phyloP scores from a whole-genome alignment of 1,284 basidiomycete species.

The Ganoderma multipileum region DNA sequence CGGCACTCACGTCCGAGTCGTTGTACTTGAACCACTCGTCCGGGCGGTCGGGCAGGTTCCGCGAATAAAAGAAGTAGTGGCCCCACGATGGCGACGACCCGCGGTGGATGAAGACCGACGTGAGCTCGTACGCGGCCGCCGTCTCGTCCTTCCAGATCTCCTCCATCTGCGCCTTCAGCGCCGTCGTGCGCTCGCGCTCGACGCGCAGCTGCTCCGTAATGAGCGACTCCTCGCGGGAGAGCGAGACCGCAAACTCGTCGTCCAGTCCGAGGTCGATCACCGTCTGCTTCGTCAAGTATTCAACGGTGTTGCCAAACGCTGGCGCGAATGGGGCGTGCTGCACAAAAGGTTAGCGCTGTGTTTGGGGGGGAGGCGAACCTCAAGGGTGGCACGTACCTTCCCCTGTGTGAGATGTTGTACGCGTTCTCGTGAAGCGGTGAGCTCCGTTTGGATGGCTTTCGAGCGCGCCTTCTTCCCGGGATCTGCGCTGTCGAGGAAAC shows the following conservation, averaged over 20 bases:
- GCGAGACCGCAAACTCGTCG: slow-evolving; percentile 54
- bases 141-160: slow-evolving; percentile 77
- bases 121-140: slow-evolving; percentile 86
- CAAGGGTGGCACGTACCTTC: slow-evolving; percentile 53
- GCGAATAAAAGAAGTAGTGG: slow-evolving; percentile 90
- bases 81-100: slow-evolving; percentile 85
- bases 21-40: slow-evolving; percentile 97
- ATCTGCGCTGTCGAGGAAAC: slow-evolving; percentile 85
- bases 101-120: slow-evolving; percentile 96
- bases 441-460: slow-evolving; percentile 71
- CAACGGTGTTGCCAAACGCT: slow-evolving; percentile 58
- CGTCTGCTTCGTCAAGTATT: slow-evolving; percentile 60
- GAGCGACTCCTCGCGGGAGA: slow-evolving; percentile 59
- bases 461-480: slow-evolving; percentile 73
- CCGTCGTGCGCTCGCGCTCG: slow-evolving; percentile 60
- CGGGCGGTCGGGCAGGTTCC: slow-evolving; percentile 76
- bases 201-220: slow-evolving; percentile 68
- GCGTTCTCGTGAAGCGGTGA: slow-evolving; percentile 69
- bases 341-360: slow-evolving; percentile 1
- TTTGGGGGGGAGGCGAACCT: neutral
- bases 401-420: slow-evolving; percentile 72
- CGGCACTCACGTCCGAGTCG: slow-evolving; percentile 81
- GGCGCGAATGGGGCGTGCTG: slow-evolving; percentile 66
- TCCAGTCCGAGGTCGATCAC: slow-evolving; percentile 54
- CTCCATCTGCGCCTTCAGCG: slow-evolving; percentile 77